Base-by-base conservation (phyloP, 495 filamentous ascomycete species). In the Stereocaulon alpinum region DNA sequence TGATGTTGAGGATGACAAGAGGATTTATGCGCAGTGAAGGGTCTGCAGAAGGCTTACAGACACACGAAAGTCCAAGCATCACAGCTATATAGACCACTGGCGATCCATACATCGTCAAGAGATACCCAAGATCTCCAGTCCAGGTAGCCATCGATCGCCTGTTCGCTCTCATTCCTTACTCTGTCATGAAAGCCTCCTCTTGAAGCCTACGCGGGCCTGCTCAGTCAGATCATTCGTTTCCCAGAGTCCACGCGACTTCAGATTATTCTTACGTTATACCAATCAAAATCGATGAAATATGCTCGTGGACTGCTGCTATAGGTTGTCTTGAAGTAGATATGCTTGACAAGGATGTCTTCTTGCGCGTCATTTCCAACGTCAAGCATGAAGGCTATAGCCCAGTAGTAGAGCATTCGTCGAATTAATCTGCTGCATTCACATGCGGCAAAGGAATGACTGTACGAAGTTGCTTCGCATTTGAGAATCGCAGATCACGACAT, bases 111-210 rank as follows among this genome's bases (percentile, higher is more conserved):
- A 5, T 48, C 40, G 44, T 22, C 1, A 58, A 40, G 27, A 40
- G 55, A 58, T 58, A 58, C 55, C 55, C 55, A 34, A 40, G 11
- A 40, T 40, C 3, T 20, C 18, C 27, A 18, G 34, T 40, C 17
- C 32, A 17, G 15, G 20, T 29, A 50, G 24, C 47, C 27, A 17
- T 10, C n/a, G 27, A 10, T 50, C n/a, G 47, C 14, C 15, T 32
- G 10, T 30, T n/a, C 30, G 15, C 4, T 30, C 47, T 24, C n/a
- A 7, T 24, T 24, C 47, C 47, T 7, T 50, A n/a, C 22, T 50
- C 24, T n/a, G 30, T 32, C 9, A n/a, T 24, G n/a, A n/a, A 30
- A 32, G 27, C n/a, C 24, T 6, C 30, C 15, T 37, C 14, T 30
- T 9, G 15, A 18, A n/a, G 24, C 5, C 30, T 30, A 27, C 30